Base-by-base conservation (phyloP, 2,329 filamentous ascomycete species). In the Furcasterigmium sp. region DNA sequence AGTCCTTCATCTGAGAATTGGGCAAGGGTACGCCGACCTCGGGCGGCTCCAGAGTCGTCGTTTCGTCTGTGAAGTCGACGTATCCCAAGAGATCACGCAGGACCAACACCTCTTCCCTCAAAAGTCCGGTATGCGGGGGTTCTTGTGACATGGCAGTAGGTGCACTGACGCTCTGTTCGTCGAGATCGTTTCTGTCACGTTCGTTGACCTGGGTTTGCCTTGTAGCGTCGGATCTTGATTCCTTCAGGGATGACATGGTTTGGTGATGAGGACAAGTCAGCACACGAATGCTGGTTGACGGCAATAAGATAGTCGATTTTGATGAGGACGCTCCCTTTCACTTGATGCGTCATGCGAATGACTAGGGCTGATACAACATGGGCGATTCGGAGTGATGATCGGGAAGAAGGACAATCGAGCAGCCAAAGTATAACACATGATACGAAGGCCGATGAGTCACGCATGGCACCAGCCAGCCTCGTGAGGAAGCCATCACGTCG, bases 1-100 rank as follows among this genome's bases (percentile, higher is more conserved):
- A 23, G n/a, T 48, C 42, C 20, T 30, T 36, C 30, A 50, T 42
- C 10, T 29, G 17, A 13, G 48, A 41, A n/a, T 30, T 32, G 8
- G 36, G 37, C 8, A 50, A 36, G 7, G 26, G 26, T 29, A 29
- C 26, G 26, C 26, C 26, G 26, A 29, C 26, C 26, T 29, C 10
- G 26, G 26, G 26, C 26, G 26, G 26, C 26, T 29, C 7, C 26
- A 29, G 26, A 29, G 11, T 7, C n/a, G 26, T 29, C 7, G 26
- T 29, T 29, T 29, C 26, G 26, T 29, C 26, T 11, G n/a, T 29
- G 26, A 29, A 29, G n/a, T 29, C 7, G 26, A 29, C 26, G 7
- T 29, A 29, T 29, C 26, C 26, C 26, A 29, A 29, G 7, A 29
- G 3, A 29, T 29, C 26, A 10, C 26, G 26, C 26, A 29, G 26